Base-by-base conservation (phyloP, 192 early-diverging fungal genomes). In the Chytriomyces confervae region DNA sequence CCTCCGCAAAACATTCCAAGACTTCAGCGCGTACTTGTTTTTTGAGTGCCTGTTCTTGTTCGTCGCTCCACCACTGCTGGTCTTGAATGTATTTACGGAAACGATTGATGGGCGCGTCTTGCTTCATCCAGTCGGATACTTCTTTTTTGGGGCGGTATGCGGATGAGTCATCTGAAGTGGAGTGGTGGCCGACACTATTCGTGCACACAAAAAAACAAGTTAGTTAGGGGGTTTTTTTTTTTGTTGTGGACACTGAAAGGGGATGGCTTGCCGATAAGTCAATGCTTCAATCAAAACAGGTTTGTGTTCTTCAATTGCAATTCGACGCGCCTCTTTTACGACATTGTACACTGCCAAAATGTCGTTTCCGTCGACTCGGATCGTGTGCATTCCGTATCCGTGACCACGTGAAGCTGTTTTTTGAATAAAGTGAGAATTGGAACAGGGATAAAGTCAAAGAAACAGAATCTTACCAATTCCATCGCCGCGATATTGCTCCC, bases 291-390 rank as follows among this genome's bases (percentile, higher is more conserved):
- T 94, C 47, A 99, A 86, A 0, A 98, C 94, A 1, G 97, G 97
- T 72, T 89, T 90, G 81, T 92, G 86, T 74, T 95, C 86, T 45
- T 90, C 89, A 46, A 97, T 89, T 0, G 93, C 94, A 23, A 95
- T 89, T 65, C 91, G 82, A 66, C 96, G 87, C 4, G 97, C 96
- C 36, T 91, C 92, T 75, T 90, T 90, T 6, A 94, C 93, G 6
- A 93, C 96, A 72, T 94, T 95, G 80, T 97, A 98, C 16, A 97
- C 94, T 4, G 96, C 87, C 70, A 96, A 92, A 27, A 96, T 91
- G 80, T 99, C 97, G 87, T 99, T 99, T 69, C 97, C 97, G 77
- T 99, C 97, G 13, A 98, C 95, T 20, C 97, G 92, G 76, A 98
- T 94, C 6, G 96, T 96, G 83, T 95, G 93, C 75, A 99, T 97